Evolutionary conservation across 768 basidiomycete genomes (phyloP).

Genomic region (Macrolepiota albuminosa): DNA sequence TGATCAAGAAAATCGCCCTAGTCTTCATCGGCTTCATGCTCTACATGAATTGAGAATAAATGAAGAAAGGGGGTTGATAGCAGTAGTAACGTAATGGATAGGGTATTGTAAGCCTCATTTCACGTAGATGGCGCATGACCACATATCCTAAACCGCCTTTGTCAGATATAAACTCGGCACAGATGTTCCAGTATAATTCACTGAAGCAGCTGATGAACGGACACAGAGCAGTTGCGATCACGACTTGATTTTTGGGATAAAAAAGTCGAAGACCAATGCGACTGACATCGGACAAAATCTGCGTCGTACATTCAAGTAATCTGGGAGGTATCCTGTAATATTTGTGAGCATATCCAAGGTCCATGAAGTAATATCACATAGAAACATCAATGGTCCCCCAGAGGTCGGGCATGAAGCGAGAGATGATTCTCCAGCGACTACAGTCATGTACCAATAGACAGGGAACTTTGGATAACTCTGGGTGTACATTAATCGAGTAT

Average conservation of each 20-base stretch:
- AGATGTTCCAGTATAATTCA: not conserved
- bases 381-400: not conserved
- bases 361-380: not conserved
- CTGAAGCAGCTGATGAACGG: not conserved
- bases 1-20: not conserved
- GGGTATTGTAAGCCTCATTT: not conserved
- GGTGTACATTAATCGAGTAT: not conserved
- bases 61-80: not conserved
- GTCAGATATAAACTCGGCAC: not conserved
- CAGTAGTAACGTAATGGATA: not conserved
- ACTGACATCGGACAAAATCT: not conserved
- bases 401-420: not conserved
- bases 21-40: not conserved
- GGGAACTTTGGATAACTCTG: not conserved
- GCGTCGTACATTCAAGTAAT: not conserved
- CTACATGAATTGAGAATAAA: not conserved
- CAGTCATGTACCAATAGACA: not conserved
- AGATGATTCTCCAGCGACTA: not conserved
- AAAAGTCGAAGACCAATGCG: not conserved
- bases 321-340: not conserved
- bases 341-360: not conserved
- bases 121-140: not conserved
- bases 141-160: not conserved
- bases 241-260: not conserved
- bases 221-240: not conserved